phyloP scores from a whole-genome alignment of 169 alveolate species.

The Eimeria zaria region DNA sequence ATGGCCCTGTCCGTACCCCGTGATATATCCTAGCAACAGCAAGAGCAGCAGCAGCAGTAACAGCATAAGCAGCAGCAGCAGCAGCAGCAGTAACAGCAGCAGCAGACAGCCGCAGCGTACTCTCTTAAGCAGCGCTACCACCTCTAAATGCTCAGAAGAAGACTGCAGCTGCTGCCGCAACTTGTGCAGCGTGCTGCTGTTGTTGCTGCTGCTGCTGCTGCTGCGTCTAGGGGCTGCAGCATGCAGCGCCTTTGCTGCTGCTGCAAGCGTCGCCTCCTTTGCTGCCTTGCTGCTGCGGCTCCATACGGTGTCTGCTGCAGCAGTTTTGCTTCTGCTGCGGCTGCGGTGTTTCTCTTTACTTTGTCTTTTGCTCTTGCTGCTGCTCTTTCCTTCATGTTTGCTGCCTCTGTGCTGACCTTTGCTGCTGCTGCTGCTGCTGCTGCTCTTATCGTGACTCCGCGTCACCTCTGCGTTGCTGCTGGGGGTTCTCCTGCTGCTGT shows the following conservation, averaged over 20 bases:
- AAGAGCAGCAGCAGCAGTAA: background rate
- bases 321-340: background rate
- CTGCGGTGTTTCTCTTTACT: background rate
- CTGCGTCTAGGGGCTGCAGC: slow-evolving; percentile 29
- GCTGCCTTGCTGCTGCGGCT: slow-evolving; percentile 57
- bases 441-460: background rate
- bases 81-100: too few species aligned
- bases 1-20: too few species aligned
- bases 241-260: slow-evolving; percentile 58
- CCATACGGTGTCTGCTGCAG: background rate
- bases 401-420: background rate
- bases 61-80: slow-evolving; percentile 4
- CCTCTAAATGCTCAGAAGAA: slow-evolving; percentile 51
- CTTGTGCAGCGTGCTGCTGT: background rate
- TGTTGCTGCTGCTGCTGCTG: slow-evolving; percentile 50
- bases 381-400: background rate
- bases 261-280: slow-evolving; percentile 24
- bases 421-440: background rate
- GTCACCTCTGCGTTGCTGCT: background rate
- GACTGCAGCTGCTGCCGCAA: slow-evolving; percentile 61
- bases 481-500: background rate
- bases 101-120: slow-evolving; percentile 10
- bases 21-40: too few species aligned
- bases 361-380: slow-evolving; percentile 23
- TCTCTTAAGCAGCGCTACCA: background rate